These are phyloP conservation scores for Citrus maxima DNA, from an alignment of 345 rosid genomes.

Conservation along the genomic window DNA sequence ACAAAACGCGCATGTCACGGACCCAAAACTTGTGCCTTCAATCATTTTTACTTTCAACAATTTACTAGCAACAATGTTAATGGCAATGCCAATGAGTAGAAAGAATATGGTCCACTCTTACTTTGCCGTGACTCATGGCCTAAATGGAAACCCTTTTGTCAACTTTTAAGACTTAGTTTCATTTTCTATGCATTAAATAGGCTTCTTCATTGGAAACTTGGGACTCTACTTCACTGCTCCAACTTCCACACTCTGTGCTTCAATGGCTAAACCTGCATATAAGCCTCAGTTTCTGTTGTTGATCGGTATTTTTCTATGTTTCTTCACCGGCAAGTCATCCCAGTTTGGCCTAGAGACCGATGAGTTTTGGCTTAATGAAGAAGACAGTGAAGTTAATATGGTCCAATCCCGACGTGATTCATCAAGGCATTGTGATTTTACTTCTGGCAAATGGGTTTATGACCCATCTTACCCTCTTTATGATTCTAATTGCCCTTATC, in stretches of 20 bases:
- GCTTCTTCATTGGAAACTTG: conserved; percentile 6
- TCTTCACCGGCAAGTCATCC: conserved; percentile 35
- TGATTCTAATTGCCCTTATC: conserved; percentile 76
- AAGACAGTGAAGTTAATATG: conserved; percentile 37
- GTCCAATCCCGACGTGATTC: conserved; percentile 35
- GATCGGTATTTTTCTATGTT: conserved; percentile 3
- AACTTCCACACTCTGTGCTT: conserved; percentile 11
- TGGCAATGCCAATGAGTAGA: background rate
- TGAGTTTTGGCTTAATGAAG: conserved; percentile 30
- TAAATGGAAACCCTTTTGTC: background rate
- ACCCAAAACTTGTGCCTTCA: background rate
- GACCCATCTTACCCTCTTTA: conserved; percentile 81
- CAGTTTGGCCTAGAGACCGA: conserved; percentile 15
- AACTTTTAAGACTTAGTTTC: background rate
- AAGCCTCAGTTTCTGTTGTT: conserved; percentile 15
- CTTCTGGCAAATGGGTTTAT: conserved; percentile 73
- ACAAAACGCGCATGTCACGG: conserved; percentile 6
- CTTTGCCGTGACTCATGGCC: conserved; percentile 6
- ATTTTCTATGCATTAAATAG: background rate
- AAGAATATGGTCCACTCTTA: conserved; percentile 6
- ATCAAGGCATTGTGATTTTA: conserved; percentile 49
- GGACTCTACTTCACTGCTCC: background rate
- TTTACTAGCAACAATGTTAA: background rate
- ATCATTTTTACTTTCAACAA: background rate
- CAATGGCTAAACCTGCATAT: conserved; percentile 26